Evolutionary conservation across 345 rosid species (phyloP), one percentile per base, ranked within the genome.

Genomic region (Rhodamnia rubescens): DNA sequence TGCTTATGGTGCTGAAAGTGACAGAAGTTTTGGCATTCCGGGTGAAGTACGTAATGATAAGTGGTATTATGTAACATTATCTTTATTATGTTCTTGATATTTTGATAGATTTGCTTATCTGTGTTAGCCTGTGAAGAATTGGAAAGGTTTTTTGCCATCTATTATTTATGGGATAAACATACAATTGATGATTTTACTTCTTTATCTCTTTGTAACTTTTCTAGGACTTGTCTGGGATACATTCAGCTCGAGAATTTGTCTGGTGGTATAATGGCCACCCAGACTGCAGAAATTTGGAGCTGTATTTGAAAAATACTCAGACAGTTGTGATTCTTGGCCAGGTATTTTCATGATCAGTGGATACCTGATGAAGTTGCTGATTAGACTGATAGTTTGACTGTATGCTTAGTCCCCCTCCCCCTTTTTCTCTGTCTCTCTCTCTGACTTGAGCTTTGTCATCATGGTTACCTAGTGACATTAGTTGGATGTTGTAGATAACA

Each of bases 181-280:
- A 1, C 40, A 53, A 75, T 74, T 32, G 40, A 84, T 64, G 50
- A 40, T 40, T 24, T 40, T 36, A 42, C 80, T 74, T 64, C 42
- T 55, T 3, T 44, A 0, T 18, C 55, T 29, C 9, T 18, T 84
- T 2, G 61, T 32, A 51, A 10, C 55, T 44, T 58, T 86, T 90
- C 82, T 90, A 97, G 98, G 90, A 87, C 87, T 89, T 95, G 89
- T 83, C 50, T 51, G 98, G 98, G 61, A 85, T 97, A 89, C 91
- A 91, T 90, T 95, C 98, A 1, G 98, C 99, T 50, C 93, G 98
- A 89, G 98, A 97, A 92, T 95, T 97, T 88, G 98, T 97, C 54
- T 96, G 98, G 98, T 96, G 98, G 98, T 97, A 97, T 88, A 96
- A 94, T 88, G 98, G 98, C 82, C 99, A 97, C 86, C 99, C 98